These are phyloP conservation scores for Endocladia muricata DNA, from an alignment of 31 red algal species.

Conservation along the genomic window DNA sequence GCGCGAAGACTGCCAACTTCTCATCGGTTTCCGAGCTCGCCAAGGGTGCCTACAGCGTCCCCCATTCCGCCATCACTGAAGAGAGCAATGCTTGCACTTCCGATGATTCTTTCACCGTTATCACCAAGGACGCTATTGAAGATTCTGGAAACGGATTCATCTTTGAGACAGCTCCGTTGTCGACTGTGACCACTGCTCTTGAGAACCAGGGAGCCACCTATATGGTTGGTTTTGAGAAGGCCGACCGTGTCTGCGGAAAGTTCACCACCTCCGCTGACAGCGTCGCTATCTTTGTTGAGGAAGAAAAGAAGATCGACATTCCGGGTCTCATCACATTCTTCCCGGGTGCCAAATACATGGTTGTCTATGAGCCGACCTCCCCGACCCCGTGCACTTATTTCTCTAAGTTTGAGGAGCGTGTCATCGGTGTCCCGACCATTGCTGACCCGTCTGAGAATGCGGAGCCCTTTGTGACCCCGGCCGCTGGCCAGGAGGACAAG, in stretches of 20 bases:
- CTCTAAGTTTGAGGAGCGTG: constrained; percentile 21
- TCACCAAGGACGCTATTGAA: constrained; percentile 42
- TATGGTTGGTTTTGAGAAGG: constrained; percentile 56
- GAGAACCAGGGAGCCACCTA: constrained; percentile 50
- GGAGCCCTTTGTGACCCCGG: too few species aligned
- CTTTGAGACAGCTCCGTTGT: constrained; percentile 22
- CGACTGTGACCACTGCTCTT: constrained; percentile 29
- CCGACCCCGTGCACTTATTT: constrained; percentile 60
- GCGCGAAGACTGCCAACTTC: constrained; percentile 28
- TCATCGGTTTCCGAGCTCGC: constrained; percentile 5
- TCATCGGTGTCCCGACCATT: constrained; percentile 25
- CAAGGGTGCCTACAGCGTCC: constrained; percentile 40
- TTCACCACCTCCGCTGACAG: constrained; percentile 16
- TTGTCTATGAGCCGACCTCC: constrained; percentile 54
- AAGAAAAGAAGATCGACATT: constrained; percentile 37
- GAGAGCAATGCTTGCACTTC: constrained; percentile 43
- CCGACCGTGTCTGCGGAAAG: constrained; percentile 41
- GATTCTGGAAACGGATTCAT: constrained; percentile 20
- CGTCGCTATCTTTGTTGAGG: constrained; percentile 56
- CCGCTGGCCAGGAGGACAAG: too few species aligned
- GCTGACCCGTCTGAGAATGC: neutral
- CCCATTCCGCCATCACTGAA: constrained; percentile 44
- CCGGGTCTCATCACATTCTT: constrained; percentile 37
- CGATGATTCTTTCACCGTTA: constrained; percentile 34
- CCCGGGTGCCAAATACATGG: constrained; percentile 57